Percentiles rank a stretch among this genome's conserved stretches.
Conservation (phyloP, 2,329 filamentous ascomycete species). For the Hypocreales sp. region DNA sequence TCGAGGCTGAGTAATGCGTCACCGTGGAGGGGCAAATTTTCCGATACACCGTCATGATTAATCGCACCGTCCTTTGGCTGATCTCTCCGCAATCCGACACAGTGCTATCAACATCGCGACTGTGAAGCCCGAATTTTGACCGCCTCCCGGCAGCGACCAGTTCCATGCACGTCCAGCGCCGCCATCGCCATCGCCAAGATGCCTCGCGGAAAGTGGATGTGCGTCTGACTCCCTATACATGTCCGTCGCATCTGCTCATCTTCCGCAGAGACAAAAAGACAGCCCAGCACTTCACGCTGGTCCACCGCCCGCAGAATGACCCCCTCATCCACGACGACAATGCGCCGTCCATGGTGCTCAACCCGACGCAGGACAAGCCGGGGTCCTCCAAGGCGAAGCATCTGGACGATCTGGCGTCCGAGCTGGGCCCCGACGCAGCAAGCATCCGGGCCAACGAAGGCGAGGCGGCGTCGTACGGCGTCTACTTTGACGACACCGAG, state of each 20-base stretch:
- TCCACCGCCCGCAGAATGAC: constrained; percentile 94
- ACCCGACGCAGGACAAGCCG: constrained; percentile 38
- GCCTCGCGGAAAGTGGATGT: constrained; percentile 61
- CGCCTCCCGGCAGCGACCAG: too few relatives aligned
- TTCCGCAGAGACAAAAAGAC: constrained; percentile 60
- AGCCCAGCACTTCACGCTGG: constrained; percentile 83
- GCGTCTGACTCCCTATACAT: constrained; percentile 6
- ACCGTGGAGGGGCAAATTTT: constrained; percentile 35
- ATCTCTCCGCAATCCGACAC: constrained; percentile 4
- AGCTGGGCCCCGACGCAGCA: constrained; percentile 53
- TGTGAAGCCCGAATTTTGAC: too few relatives aligned
- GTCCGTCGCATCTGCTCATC: constrained; percentile 4
- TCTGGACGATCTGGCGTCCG: constrained; percentile 58
- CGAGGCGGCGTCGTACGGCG: constrained; percentile 83
- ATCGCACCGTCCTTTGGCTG: not conserved
- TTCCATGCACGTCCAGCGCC: constrained; percentile 1
- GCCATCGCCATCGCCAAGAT: constrained; percentile 32
- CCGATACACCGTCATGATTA: not conserved
- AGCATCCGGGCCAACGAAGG: constrained; percentile 78
- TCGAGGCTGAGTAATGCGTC: constrained; percentile 23
- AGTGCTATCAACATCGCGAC: too few relatives aligned
- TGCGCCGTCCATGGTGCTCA: constrained; percentile 82
- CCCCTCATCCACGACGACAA: constrained; percentile 86
- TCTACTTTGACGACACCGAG: constrained; percentile 87
- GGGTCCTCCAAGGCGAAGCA: constrained; percentile 38